Evolutionary conservation across 225 moss, liverwort and hornwort species (phyloP), one percentile per base, ranked within the genome.

Genomic region (Climacium dendroides): DNA sequence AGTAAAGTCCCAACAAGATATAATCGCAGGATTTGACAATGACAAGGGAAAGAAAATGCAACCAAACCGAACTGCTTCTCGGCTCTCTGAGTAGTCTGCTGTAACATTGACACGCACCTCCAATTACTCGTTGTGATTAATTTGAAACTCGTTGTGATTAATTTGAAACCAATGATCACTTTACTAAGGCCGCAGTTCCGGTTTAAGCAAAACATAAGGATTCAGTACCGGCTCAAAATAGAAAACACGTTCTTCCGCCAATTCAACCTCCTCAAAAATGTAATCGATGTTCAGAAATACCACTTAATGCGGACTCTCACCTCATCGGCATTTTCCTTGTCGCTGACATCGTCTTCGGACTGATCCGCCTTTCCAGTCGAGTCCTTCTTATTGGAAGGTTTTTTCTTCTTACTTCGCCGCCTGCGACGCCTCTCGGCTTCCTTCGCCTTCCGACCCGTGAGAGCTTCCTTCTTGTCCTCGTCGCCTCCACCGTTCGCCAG

Each of bases 391-490:
- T 12, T 74, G 58, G 92, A 48, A 71, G 79, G 13, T 90, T 94
- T 96, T 70, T 96, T 98, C 92, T 98, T 98, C 83, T 98, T 96
- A 57, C 91, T 96, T 63, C 97, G 92, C 70, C 97, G 91, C 89
- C 96, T 92, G 62, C 97, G 91, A 37, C 97, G 92, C 91, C 95
- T 91, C 90, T 96, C 96, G 8, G 94, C 96, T 67, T 96, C 97
- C 88, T 94, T 94, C 6, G 94, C 94, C 88, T 94, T 96, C 70
- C 96, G 95, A 29, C 92, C 92, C 47, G 74, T 67, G 16, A 83
- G 54, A 15, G 78, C 85, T 37, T 81, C 80, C 34, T 71, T 65
- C 35, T 82, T 85, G 37, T 64, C 86, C 37, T 70, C 83, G 7
- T 66, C 85, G 19, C 66, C 93, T 83, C 85, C 90, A 52, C 90